phyloP scores from a whole-genome alignment of 495 filamentous ascomycete genomes.

The Aspergillus homomorphus region DNA sequence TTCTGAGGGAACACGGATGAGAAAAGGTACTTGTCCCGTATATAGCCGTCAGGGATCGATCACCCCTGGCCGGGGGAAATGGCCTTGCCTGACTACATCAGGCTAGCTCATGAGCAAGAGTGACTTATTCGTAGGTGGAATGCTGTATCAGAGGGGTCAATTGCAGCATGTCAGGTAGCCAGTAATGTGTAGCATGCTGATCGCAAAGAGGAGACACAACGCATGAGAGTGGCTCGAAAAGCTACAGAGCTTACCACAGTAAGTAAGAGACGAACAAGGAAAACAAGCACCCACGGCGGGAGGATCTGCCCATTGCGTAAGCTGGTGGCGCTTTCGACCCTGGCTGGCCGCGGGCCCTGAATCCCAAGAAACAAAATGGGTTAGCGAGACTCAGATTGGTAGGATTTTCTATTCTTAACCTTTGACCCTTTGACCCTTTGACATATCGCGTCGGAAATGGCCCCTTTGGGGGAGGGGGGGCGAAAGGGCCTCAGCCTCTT shows the following conservation, averaged over 20 bases:
- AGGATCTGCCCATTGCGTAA: slow-evolving; percentile 24
- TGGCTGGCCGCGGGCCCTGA: slow-evolving; percentile 3
- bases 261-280: slow-evolving; percentile 2
- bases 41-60: slow-evolving; percentile 4
- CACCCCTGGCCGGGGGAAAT: background rate
- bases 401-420: slow-evolving; percentile 23
- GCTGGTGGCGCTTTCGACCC: slow-evolving; percentile 19
- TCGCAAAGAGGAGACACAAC: background rate
- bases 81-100: background rate
- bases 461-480: background rate
- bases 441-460: background rate
- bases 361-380: slow-evolving; percentile 9
- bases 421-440: slow-evolving; percentile 15
- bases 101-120: background rate
- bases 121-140: background rate
- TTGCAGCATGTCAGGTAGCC: slow-evolving; percentile 2
- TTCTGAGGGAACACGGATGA: background rate
- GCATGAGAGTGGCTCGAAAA: background rate
- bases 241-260: slow-evolving; percentile 5
- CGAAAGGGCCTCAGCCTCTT: slow-evolving; percentile 8
- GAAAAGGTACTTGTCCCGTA: background rate
- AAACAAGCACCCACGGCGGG: slow-evolving; percentile 16
- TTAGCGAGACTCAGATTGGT: slow-evolving; percentile 8
- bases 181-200: slow-evolving; percentile 4
- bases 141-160: slow-evolving; percentile 1